A percentile compares a stretch with the other conserved stretches of the same genome.
Evolutionary conservation across 768 basidiomycete species (phyloP).

Genomic region (Sistotremastrum niveocremeum): DNA sequence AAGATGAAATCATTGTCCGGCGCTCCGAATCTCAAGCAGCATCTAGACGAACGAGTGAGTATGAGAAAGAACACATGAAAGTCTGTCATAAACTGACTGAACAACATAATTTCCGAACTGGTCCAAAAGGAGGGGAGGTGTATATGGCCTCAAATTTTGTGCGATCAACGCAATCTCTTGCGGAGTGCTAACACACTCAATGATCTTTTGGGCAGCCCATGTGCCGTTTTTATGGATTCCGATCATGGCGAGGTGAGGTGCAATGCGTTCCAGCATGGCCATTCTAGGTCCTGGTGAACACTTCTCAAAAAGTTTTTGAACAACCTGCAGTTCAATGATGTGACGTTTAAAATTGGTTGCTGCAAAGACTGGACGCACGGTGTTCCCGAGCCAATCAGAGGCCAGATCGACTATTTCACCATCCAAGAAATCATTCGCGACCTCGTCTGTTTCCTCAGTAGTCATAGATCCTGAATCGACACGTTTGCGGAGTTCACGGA

Average conservation of each 20-base stretch:
- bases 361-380: conserved; percentile 31
- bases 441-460: conserved; percentile 78
- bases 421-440: conserved; percentile 83
- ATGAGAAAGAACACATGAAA: not conserved
- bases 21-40: conserved; percentile 80
- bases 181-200: conserved; percentile 80
- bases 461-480: conserved; percentile 82
- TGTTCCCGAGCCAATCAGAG: conserved; percentile 98
- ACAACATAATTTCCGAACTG: conserved; percentile 91
- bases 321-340: conserved; percentile 40
- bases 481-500: conserved; percentile 88
- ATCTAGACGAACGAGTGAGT: conserved; percentile 27
- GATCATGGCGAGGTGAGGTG: conserved; percentile 90
- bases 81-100: conserved; percentile 43
- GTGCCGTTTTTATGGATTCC: conserved; percentile 99
- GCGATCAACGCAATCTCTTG: conserved; percentile 81
- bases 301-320: conserved; percentile 93
- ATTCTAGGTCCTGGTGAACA: conserved; percentile 66
- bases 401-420: conserved; percentile 91
- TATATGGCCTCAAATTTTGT: conserved; percentile 78
- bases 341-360: not conserved
- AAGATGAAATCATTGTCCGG: conserved; percentile 94
- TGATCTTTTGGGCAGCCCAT: conserved; percentile 99
- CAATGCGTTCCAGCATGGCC: conserved; percentile 87
- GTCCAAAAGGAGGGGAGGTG: conserved; percentile 87